Percentiles rank a stretch among this genome's conserved stretches.
phyloP scores from a whole-genome alignment of 768 basidiomycete genomes.

The Suillus fuscotomentosus region DNA sequence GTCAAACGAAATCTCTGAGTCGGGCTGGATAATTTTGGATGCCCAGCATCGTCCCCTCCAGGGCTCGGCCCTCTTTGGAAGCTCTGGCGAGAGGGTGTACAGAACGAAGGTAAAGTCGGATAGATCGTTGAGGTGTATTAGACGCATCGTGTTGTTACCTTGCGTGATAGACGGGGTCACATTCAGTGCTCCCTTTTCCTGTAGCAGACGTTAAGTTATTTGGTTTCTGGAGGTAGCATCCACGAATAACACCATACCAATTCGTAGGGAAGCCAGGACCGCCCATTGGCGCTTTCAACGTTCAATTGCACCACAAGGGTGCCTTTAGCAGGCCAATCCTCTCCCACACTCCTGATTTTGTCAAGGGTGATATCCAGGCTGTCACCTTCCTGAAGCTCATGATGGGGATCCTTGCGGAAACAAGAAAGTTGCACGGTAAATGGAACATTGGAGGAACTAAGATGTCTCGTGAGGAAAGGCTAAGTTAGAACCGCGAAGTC shows the following conservation, averaged over 20 bases:
- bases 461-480: not conserved
- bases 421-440: constrained; percentile 20
- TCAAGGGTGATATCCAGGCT: not conserved
- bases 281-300: constrained; percentile 28
- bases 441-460: not conserved
- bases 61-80: constrained; percentile 13
- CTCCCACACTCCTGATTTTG: constrained; percentile 10
- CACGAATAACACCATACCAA: constrained; percentile 34
- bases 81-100: constrained; percentile 31
- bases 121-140: constrained; percentile 48
- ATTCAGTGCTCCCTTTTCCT: constrained; percentile 36
- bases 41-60: constrained; percentile 25
- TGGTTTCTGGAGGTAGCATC: not conserved
- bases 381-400: not conserved
- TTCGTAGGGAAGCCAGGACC: constrained; percentile 42
- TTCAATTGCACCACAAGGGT: constrained; percentile 47
- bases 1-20: not conserved
- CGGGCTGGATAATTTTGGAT: constrained; percentile 9
- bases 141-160: constrained; percentile 47
- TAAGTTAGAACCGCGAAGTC: not conserved
- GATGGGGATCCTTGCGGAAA: constrained; percentile 5
- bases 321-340: constrained; percentile 45
- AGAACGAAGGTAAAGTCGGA: constrained; percentile 44
- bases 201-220: not conserved
- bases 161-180: constrained; percentile 40